Conservation (phyloP, 2,329 filamentous ascomycete genomes). For the Fusarium sp. region DNA sequence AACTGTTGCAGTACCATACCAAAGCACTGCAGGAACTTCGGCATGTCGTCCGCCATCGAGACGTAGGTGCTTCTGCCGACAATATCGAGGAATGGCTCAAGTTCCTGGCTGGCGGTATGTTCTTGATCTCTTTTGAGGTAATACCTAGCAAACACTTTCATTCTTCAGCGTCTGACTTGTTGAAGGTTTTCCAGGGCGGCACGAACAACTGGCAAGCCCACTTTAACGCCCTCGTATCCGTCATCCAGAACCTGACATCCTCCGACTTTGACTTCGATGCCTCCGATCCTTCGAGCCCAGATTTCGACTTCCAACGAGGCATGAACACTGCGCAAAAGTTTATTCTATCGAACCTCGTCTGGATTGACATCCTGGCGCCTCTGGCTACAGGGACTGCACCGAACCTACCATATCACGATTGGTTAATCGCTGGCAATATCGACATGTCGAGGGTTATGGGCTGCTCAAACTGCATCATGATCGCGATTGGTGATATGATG, state of each 20-base stretch:
- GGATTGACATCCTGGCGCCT: constrained; percentile 34
- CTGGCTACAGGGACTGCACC: constrained; percentile 19
- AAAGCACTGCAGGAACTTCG: constrained; percentile 41
- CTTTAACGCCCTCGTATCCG: constrained; percentile 24
- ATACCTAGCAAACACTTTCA: too few species aligned
- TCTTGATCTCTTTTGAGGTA: constrained; percentile 44
- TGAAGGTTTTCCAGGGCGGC: constrained; percentile 31
- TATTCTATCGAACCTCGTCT: constrained; percentile 28
- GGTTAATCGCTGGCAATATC: constrained; percentile 10
- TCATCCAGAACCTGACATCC: constrained; percentile 13
- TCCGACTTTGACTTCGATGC: not conserved
- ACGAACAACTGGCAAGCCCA: constrained; percentile 35
- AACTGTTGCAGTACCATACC: constrained; percentile 39
- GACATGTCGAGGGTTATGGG: constrained; percentile 37
- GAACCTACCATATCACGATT: constrained; percentile 8
- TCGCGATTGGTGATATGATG: constrained; percentile 27
- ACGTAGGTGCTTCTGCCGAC: constrained; percentile 7
- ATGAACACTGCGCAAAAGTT: constrained; percentile 35
- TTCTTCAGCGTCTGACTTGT: too few species aligned
- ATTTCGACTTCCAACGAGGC: constrained; percentile 13
- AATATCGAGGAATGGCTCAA: constrained; percentile 38
- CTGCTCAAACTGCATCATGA: constrained; percentile 32
- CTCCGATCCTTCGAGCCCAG: not conserved
- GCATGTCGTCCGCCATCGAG: constrained; percentile 23
- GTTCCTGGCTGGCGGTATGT: constrained; percentile 39